Conservation (phyloP, 768 basidiomycete species). For the Kwoniella sp. region DNA sequence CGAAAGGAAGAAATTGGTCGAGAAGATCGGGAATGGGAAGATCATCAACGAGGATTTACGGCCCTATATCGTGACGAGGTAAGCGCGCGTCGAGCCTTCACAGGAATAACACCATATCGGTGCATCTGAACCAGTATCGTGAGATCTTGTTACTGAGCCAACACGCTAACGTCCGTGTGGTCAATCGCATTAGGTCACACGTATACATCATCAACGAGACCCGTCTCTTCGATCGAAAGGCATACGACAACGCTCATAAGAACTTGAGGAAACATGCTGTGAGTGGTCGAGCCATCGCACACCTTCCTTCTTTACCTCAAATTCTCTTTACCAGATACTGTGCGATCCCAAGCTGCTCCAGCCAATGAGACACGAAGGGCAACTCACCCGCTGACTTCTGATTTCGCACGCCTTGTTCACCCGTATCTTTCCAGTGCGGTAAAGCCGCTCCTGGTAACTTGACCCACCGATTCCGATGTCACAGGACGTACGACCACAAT, state of each 20-base stretch:
- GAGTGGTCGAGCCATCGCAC: not conserved
- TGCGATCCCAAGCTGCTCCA: not conserved
- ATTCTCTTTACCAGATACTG: not conserved
- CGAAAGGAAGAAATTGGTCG: not conserved
- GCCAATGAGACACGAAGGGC: too few species aligned
- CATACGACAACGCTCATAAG: slow-evolving; percentile 32
- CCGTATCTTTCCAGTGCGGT: slow-evolving; percentile 23
- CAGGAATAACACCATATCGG: too few species aligned
- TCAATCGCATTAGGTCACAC: slow-evolving; percentile 29
- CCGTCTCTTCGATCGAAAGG: slow-evolving; percentile 15
- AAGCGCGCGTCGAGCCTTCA: too few species aligned
- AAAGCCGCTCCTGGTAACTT: slow-evolving; percentile 3
- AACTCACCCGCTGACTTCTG: too few species aligned
- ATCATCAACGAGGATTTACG: slow-evolving; percentile 8
- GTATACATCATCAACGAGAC: slow-evolving; percentile 40
- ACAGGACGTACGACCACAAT: slow-evolving; percentile 11
- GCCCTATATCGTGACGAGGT: slow-evolving; percentile 23
- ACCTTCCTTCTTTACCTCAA: not conserved
- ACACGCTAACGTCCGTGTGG: too few species aligned
- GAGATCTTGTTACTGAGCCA: too few species aligned
- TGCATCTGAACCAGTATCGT: too few species aligned
- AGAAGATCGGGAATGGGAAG: slow-evolving; percentile 6
- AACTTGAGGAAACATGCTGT: slow-evolving; percentile 25
- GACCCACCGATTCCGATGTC: slow-evolving; percentile 21
- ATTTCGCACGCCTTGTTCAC: not conserved